Evolutionary conservation across 495 filamentous ascomycete species (phyloP), one percentile per base, ranked within the genome.

Genomic region (Aspergillus wentii): DNA sequence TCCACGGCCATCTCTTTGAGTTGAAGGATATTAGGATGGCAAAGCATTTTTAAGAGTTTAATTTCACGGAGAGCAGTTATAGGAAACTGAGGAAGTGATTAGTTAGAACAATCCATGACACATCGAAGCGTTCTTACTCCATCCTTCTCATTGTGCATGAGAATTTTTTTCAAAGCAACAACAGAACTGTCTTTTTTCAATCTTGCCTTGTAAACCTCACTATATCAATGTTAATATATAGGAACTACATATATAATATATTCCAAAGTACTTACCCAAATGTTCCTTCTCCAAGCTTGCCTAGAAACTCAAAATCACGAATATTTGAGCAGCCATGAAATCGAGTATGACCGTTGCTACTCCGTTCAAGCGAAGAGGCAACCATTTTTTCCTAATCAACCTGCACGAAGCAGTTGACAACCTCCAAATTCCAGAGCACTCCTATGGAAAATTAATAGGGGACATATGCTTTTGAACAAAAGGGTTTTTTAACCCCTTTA

Each of bases 61-160:
- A 99, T 95, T 61, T 99, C 94, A 52, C 94, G 83, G 17, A 97
- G 86, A 2, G 94, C 94, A 1, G 94, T 99, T 17, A 99, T 92
- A 5, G 94, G 94, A 52, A 97, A 97, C 28, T 96, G 20, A 32
- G 16, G 40, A 30, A 33, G 6, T 13, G 15, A 38, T 46, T 35
- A 49, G 44, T 31, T 25, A 33, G 15, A n/a, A 37, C 28, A 33
- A 16, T 18, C 15, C 11, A 20, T 10, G 10, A 26, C 25, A n/a
- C 18, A 10, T 5, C 35, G 17, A 18, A 25, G 25, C 3, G n/a
- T 28, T 68, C 79, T 55, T 53, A 86, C 83, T 21, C 94, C 94
- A 69, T 99, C 94, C 50, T 87, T 80, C 67, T 99, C 94, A 43
- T 91, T 87, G 51, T 97, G 92, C 92, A 97, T 88, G 8, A 86